A percentile compares a stretch with the other conserved stretches of the same genome.
phyloP scores from a whole-genome alignment of 305 asterid species.

The Fraxinus paxiana region DNA sequence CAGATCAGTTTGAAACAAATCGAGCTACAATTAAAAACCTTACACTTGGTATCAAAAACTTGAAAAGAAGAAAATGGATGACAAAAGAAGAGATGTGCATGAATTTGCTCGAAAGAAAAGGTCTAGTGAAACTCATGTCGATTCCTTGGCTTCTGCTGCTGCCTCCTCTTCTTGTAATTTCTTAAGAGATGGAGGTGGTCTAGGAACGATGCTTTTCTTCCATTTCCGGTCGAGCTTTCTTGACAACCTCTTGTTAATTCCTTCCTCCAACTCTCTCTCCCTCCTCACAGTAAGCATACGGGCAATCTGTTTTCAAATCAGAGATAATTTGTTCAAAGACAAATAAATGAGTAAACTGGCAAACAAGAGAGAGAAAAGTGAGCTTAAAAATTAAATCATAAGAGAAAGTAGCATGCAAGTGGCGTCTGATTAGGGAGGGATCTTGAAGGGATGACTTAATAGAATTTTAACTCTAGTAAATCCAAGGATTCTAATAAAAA shows the following conservation, averaged over 20 bases:
- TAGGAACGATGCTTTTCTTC: slow-evolving; percentile 87
- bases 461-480: background rate
- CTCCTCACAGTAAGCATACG: slow-evolving; percentile 84
- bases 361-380: background rate
- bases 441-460: background rate
- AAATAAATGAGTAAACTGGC: background rate
- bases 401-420: background rate
- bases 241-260: slow-evolving; percentile 77
- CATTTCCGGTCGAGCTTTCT: slow-evolving; percentile 84
- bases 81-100: background rate
- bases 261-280: slow-evolving; percentile 91
- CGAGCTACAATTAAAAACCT: background rate
- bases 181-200: slow-evolving; percentile 85
- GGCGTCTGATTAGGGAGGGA: background rate
- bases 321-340: background rate
- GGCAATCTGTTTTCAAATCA: slow-evolving; percentile 50
- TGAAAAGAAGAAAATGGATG: background rate
- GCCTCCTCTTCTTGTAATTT: slow-evolving; percentile 87
- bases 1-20: background rate
- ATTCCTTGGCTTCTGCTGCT: slow-evolving; percentile 72
- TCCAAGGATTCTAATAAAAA: background rate
- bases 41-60: background rate
- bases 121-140: slow-evolving; percentile 36
- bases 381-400: background rate
- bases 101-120: background rate